Percentiles rank a stretch among this genome's conserved stretches.
Evolutionary conservation across 2,329 filamentous ascomycete species (phyloP).

Genomic region (Xylaria digitata): DNA sequence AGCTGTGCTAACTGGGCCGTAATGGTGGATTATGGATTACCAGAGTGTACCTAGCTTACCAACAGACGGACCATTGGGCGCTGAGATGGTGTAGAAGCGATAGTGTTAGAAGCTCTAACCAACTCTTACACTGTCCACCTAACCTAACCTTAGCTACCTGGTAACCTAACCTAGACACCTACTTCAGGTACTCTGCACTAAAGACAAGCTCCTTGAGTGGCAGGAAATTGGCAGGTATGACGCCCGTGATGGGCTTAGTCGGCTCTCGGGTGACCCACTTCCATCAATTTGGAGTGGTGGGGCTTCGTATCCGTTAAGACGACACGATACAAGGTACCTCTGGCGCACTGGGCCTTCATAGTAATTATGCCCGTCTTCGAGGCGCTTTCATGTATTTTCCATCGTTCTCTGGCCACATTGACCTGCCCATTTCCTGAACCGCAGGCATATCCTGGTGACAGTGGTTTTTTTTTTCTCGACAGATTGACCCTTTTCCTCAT

Average conservation of each 20-base stretch:
- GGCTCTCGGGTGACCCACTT: slow-evolving; percentile 27
- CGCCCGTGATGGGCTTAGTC: slow-evolving; percentile 36
- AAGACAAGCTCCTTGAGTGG: slow-evolving; percentile 4
- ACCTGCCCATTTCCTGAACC: slow-evolving; percentile 21
- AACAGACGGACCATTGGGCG: too few relatives aligned
- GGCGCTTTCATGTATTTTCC: slow-evolving; percentile 28
- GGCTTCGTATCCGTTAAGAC: slow-evolving; percentile 15
- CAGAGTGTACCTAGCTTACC: too few relatives aligned
- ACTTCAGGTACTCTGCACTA: background rate
- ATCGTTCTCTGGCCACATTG: slow-evolving; percentile 25
- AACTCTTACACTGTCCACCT: too few relatives aligned
- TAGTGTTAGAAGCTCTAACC: too few relatives aligned
- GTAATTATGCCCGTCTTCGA: background rate
- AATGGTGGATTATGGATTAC: too few relatives aligned
- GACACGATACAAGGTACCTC: slow-evolving; percentile 36
- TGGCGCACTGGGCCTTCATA: background rate
- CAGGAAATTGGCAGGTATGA: slow-evolving; percentile 37
- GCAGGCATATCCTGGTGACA: slow-evolving; percentile 32
- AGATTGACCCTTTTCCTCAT: slow-evolving; percentile 43
- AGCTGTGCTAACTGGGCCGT: slow-evolving; percentile 15
- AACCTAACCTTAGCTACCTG: too few relatives aligned
- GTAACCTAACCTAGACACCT: background rate
- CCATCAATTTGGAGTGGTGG: slow-evolving; percentile 33
- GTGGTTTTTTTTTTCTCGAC: slow-evolving; percentile 37
- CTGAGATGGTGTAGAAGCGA: too few relatives aligned